Percentiles rank a stretch among this genome's conserved stretches.
These are phyloP conservation scores for Solanum chiquidenum DNA, from an alignment of 257 asterid species.

Conservation along the genomic window DNA sequence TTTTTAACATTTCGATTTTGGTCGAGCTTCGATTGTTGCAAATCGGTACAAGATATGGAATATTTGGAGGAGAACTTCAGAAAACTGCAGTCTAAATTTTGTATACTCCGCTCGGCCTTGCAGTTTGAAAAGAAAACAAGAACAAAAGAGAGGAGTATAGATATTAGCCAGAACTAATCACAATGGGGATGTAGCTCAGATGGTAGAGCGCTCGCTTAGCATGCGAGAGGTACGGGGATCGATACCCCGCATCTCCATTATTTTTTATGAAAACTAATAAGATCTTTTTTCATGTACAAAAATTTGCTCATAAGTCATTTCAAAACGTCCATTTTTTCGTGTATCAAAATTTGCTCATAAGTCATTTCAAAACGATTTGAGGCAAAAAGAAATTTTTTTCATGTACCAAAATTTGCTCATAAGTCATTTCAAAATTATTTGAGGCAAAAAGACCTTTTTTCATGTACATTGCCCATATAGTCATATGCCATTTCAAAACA, in stretches of 20 bases:
- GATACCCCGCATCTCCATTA: slow-evolving; percentile 39
- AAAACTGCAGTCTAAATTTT: neutral
- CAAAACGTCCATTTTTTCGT: no score
- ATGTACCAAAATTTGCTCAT: no score
- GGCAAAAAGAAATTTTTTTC: no score
- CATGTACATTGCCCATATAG: no score
- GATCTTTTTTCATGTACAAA: neutral
- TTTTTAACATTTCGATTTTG: slow-evolving; percentile 37
- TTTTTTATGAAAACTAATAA: neutral
- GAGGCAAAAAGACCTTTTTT: no score
- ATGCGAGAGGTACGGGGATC: slow-evolving; percentile 39
- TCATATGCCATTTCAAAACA: no score
- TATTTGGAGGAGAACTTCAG: neutral
- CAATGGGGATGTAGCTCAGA: slow-evolving; percentile 54
- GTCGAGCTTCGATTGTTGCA: neutral
- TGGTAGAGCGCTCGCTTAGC: slow-evolving; percentile 41
- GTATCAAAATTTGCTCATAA: neutral
- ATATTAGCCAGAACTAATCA: neutral
- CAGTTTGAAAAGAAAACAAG: neutral
- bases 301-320: neutral
- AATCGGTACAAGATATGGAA: neutral
- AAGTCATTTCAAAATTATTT: no score
- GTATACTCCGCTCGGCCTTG: neutral
- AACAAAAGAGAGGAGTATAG: no score
- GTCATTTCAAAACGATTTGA: neutral